Evolutionary conservation across 1,284 basidiomycete species (phyloP).

Genomic region (Austroboletus niveus): DNA sequence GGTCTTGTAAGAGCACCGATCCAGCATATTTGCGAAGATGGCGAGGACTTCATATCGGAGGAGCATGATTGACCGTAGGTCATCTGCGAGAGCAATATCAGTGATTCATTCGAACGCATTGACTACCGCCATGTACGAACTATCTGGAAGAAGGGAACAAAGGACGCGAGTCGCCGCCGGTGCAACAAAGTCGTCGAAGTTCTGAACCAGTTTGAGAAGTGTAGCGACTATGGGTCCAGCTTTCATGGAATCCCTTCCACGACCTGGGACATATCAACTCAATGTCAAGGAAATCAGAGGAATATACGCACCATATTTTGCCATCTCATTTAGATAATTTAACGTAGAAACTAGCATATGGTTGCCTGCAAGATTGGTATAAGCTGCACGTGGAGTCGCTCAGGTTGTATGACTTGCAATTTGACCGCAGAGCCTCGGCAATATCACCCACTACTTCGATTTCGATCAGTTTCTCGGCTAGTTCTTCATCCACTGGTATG

Average conservation of each 20-base stretch:
- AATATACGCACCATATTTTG: constrained; percentile 14
- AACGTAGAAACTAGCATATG: constrained; percentile 23
- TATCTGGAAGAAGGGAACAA: constrained; percentile 24
- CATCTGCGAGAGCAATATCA: constrained; percentile 11
- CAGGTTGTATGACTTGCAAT: constrained; percentile 11
- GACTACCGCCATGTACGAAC: constrained; percentile 9
- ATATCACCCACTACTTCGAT: constrained; percentile 21
- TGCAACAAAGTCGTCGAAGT: constrained; percentile 30
- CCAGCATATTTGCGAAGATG: constrained; percentile 21
- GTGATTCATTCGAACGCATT: background rate
- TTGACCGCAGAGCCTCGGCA: constrained; percentile 12
- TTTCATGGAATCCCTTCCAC: constrained; percentile 10
- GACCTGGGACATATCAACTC: constrained; percentile 4
- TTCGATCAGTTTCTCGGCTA: constrained; percentile 16
- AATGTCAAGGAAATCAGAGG: background rate
- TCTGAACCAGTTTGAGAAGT: constrained; percentile 20
- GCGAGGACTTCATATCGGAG: constrained; percentile 10
- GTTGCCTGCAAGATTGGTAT: constrained; percentile 11
- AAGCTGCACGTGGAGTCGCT: background rate
- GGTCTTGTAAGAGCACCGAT: constrained; percentile 21
- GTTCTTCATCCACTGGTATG: constrained; percentile 12
- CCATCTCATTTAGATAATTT: constrained; percentile 20
- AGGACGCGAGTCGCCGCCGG: constrained; percentile 28
- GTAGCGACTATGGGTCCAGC: constrained; percentile 7
- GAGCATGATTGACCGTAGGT: constrained; percentile 22